These are phyloP conservation scores for Sideroxylon spinosum DNA, from an alignment of 179 eudicot species.

Conservation along the genomic window DNA sequence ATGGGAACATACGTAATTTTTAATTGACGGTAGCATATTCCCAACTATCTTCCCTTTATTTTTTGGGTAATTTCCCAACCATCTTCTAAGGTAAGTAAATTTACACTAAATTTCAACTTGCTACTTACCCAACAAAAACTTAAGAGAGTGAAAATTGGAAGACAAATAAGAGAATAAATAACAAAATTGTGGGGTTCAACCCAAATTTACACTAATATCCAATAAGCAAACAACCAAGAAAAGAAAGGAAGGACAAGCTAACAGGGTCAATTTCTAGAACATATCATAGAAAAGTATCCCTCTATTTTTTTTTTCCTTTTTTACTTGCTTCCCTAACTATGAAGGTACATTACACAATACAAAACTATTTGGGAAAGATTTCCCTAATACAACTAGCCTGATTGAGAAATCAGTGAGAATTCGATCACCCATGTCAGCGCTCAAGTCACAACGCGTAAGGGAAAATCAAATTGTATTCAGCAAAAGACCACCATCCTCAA, in stretches of 20 bases:
- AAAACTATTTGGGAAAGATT: background rate
- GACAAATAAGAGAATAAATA: background rate
- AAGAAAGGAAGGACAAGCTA: background rate
- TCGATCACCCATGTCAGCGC: background rate
- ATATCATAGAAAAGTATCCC: background rate
- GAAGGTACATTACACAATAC: background rate
- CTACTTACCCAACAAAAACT: too few species aligned
- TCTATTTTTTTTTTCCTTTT: background rate
- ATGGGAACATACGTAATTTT: too few species aligned
- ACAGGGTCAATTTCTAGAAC: background rate
- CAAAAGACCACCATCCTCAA: background rate
- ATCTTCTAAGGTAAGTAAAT: too few species aligned
- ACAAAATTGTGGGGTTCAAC: conserved; percentile 1
- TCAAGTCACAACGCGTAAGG: background rate
- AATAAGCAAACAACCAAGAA: background rate
- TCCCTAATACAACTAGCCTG: too few species aligned
- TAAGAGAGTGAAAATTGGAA: background rate
- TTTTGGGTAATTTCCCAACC: too few species aligned
- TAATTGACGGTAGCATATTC: too few species aligned
- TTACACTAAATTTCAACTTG: too few species aligned
- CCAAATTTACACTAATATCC: background rate
- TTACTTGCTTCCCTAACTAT: background rate
- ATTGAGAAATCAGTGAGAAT: background rate
- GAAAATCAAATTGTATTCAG: background rate
- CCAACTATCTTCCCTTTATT: too few species aligned